Evolutionary conservation across 2,329 filamentous ascomycete species (phyloP), one percentile per base, ranked within the genome.

Genomic region (Trichoderma atroviride): DNA sequence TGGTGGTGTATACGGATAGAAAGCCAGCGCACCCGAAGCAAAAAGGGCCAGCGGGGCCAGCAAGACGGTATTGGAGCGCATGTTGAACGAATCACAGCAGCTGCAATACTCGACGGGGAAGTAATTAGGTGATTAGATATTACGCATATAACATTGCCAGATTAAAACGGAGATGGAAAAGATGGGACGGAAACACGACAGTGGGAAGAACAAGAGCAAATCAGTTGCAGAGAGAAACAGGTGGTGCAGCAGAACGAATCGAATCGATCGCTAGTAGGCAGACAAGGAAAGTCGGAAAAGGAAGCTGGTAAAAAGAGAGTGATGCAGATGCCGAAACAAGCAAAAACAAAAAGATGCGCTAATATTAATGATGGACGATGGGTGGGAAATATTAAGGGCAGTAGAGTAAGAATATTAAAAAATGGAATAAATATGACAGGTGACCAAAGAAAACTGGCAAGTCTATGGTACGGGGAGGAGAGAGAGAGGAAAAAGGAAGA

Each of bases 11-110:
- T 81, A 86, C 5, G 83, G 83, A 60, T 78, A 84, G 75, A 88
- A 85, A 64, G 86, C 86, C 64, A 81, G 76, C 67, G 80, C 79
- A 61, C 80, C 76, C 50, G 82, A 78, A 67, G 81, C 78, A 79
- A 82, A 86, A 75, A 87, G 75, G 73, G 83, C 81, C 75, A 88
- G 75, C 74, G 83, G 83, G 70, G 83, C 74, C 55, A 86, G 73
- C 70, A 81, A 63, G 55, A 76, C 71, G 66, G 75, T 72, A 27
- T 47, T 52, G 61, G 79, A 74, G 72, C 79, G 80, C 84, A 86
- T 86, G 27, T 57, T 58, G 53, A 13, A 35, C 5, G 4, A 50
- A 50, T 47, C 6, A 57, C 56, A 37, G 29, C 59, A 22, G 71
- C 72, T 79, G 78, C 62, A 57, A 6, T 24, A 62, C 31, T 52